A percentile compares a stretch with the other conserved stretches of the same genome.
Conservation (phyloP, 1,284 basidiomycete species). For the Hemileia vastatrix region DNA sequence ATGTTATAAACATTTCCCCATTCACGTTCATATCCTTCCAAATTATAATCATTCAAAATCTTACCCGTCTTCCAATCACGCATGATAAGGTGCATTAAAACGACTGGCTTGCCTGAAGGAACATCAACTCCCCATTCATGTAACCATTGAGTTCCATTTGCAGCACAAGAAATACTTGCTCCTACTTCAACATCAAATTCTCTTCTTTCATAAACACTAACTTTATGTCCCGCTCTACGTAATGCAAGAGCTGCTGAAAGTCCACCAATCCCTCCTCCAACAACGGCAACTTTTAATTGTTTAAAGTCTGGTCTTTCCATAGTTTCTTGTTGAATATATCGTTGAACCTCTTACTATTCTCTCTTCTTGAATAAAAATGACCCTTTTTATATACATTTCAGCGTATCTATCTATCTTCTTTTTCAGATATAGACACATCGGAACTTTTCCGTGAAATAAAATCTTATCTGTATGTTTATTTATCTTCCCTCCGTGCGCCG, state of each 20-base stretch:
- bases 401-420: too few species aligned
- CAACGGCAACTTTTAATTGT: too few species aligned
- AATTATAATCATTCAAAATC: conserved; percentile 36
- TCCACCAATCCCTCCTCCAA: conserved; percentile 40
- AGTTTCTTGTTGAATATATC: too few species aligned
- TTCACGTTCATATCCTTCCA: conserved; percentile 36
- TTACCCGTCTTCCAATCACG: conserved; percentile 41
- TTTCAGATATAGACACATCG: too few species aligned
- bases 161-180: neutral
- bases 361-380: too few species aligned
- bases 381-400: too few species aligned
- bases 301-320: too few species aligned
- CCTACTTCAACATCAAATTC: conserved; percentile 42
- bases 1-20: conserved; percentile 43
- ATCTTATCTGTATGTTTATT: too few species aligned
- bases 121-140: conserved; percentile 39
- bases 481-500: too few species aligned
- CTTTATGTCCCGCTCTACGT: conserved; percentile 37
- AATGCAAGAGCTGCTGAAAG: conserved; percentile 37
- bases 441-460: too few species aligned
- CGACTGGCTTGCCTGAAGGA: conserved; percentile 32
- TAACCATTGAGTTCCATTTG: conserved; percentile 36
- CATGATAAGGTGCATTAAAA: conserved; percentile 38
- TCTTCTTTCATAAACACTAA: conserved; percentile 39
- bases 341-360: too few species aligned